A percentile compares a stretch with the other conserved stretches of the same genome.
Conservation (phyloP, 2,329 filamentous ascomycete species). For the Talaromyces verruculosus region DNA sequence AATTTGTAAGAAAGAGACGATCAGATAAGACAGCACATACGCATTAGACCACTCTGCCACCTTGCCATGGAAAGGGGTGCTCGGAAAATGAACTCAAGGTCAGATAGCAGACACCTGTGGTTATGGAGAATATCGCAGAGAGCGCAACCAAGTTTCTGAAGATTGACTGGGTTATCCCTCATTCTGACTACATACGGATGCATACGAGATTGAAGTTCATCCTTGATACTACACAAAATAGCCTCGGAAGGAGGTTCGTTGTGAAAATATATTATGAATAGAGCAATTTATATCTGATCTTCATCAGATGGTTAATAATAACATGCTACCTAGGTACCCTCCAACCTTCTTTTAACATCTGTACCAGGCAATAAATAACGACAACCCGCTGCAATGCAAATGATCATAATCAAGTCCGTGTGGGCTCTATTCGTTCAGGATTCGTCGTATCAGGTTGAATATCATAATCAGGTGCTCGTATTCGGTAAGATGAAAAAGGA, state of each 20-base stretch:
- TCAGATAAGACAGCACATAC: not conserved
- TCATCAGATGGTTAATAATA: not conserved
- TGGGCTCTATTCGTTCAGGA: conserved; percentile 2
- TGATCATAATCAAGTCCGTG: not conserved
- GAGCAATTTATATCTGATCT: not conserved
- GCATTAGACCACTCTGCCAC: too few relatives aligned
- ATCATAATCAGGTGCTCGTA: not conserved
- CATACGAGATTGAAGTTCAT: not conserved
- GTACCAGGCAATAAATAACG: not conserved
- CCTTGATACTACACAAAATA: not conserved
- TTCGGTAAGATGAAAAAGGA: not conserved
- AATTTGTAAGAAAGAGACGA: not conserved
- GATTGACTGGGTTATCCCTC: too few relatives aligned
- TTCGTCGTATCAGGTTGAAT: not conserved
- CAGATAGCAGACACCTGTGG: too few relatives aligned
- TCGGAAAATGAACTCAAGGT: too few relatives aligned
- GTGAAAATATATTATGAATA: not conserved
- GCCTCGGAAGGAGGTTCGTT: too few relatives aligned
- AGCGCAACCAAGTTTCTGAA: too few relatives aligned
- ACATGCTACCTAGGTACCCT: not conserved
- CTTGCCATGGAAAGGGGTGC: too few relatives aligned
- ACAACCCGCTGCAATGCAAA: not conserved
- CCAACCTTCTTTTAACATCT: too few relatives aligned
- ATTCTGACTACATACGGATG: too few relatives aligned
- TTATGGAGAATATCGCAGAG: too few relatives aligned